These are phyloP conservation scores for Fusarium illudens DNA, from an alignment of 2,329 filamentous ascomycete species.

Conservation along the genomic window DNA sequence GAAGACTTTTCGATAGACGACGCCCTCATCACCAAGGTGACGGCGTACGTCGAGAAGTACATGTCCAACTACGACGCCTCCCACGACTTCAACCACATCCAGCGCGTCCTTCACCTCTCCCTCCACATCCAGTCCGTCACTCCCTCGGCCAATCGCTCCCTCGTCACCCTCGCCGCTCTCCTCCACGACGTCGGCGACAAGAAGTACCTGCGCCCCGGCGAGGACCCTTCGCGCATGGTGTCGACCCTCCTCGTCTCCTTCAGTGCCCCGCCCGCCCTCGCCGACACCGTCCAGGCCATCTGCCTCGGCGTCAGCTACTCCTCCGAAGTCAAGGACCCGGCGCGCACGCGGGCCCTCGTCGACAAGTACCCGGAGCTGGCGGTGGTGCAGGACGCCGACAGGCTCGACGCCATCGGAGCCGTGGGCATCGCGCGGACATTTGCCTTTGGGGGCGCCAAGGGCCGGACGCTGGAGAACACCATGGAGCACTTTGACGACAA, in stretches of 20 bases:
- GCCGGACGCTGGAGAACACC: constrained; percentile 66
- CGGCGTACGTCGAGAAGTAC: constrained; percentile 72
- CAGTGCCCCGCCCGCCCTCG: constrained; percentile 66
- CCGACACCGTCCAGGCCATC: constrained; percentile 73
- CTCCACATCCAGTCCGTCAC: constrained; percentile 68
- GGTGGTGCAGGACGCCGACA: constrained; percentile 90
- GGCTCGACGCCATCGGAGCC: constrained; percentile 89
- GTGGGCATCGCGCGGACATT: constrained; percentile 78
- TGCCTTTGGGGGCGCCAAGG: constrained; percentile 72
- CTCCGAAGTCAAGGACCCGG: constrained; percentile 73
- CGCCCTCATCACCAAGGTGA: constrained; percentile 64
- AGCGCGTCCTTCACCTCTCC: constrained; percentile 79
- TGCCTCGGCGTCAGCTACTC: constrained; percentile 82
- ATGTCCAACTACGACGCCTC: constrained; percentile 85
- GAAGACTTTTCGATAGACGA: constrained; percentile 44
- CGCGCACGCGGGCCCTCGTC: constrained; percentile 68
- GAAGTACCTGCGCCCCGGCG: constrained; percentile 73
- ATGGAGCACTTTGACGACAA: constrained; percentile 83
- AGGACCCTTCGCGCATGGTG: constrained; percentile 66
- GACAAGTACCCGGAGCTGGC: constrained; percentile 67
- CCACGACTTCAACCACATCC: constrained; percentile 87
- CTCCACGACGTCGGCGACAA: constrained; percentile 91
- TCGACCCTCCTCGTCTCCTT: constrained; percentile 62
- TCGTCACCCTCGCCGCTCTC: constrained; percentile 75
- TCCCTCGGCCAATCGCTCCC: constrained; percentile 48